Base-by-base conservation (phyloP, 2,329 filamentous ascomycete species). In the Byssothecium circinans region DNA sequence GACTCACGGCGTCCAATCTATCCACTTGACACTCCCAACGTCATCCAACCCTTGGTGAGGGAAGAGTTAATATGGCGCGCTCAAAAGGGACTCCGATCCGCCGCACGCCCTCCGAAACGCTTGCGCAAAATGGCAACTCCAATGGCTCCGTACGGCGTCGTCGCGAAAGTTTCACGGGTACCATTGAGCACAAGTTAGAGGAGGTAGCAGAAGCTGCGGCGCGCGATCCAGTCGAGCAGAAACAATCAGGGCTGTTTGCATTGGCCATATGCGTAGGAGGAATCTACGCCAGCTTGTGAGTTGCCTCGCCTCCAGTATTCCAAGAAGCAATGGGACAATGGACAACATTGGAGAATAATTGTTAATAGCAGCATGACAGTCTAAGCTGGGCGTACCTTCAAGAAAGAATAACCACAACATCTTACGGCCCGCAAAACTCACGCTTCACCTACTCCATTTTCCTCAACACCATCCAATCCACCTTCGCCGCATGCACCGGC, bases 311-410 rank as follows among this genome's bases (percentile, higher is more conserved):
- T 8, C 7, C 15, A 27, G 14, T n/a, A 41, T 6, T 8, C 17
- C 4, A 7, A 25, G 23, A 4, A 12, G 18, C 22, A 8, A 6
- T 7, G 2, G 22, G 4, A 10, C 12, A 19, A 22, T 25, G 35
- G 33, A 34, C 4, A 19, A 8, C 8, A 30, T 27, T 8, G 8
- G 41, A 12, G n/a, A n/a, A n/a, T n/a, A n/a, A n/a, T n/a, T n/a
- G n/a, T n/a, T n/a, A n/a, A n/a, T n/a, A n/a, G n/a, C n/a, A n/a
- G n/a, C n/a, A n/a, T n/a, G n/a, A n/a, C 50, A 78, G 92, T 75
- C 77, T 99, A 43, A 95, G 91, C 27, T 99, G 94, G 94, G 94
- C 89, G 19, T 86, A 95, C 57, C 87, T 99, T 52, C 94, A 99
- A 79, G 94, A 99, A 74, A 91, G 94, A 64, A 89, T 99, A 65